phyloP scores from a whole-genome alignment of 2,329 filamentous ascomycete species.

The Lachnellula subtilissima region DNA sequence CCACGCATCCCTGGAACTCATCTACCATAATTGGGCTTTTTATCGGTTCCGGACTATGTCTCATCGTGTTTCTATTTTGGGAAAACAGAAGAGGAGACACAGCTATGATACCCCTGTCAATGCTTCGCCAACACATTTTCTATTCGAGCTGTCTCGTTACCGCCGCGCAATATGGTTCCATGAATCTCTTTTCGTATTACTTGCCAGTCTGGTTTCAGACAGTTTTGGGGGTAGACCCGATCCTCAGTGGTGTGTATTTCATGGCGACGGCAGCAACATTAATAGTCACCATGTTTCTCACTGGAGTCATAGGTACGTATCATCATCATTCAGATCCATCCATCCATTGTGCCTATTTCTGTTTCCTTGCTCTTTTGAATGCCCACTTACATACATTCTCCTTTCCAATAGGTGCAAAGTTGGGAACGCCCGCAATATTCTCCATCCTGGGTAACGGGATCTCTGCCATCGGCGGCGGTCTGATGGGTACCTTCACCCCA shows the following conservation, averaged over 20 bases:
- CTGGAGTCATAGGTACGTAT: constrained; percentile 19
- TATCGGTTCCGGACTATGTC: constrained; percentile 5
- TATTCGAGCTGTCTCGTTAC: constrained; percentile 6
- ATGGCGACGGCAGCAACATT: constrained; percentile 20
- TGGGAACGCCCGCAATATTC: constrained; percentile 32
- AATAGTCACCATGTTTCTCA: constrained; percentile 14
- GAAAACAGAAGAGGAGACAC: constrained; percentile 22
- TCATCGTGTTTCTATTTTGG: constrained; percentile 18
- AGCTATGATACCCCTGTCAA: constrained; percentile 22
- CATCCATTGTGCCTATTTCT: background rate
- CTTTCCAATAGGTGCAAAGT: constrained; percentile 17
- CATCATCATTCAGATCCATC: too few species aligned
- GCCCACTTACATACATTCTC: constrained; percentile 8
- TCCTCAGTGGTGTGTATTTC: constrained; percentile 24
- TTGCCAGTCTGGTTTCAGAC: constrained; percentile 32
- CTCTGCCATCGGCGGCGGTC: constrained; percentile 29
- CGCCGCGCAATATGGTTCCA: constrained; percentile 1
- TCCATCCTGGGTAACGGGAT: constrained; percentile 30
- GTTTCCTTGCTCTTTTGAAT: background rate
- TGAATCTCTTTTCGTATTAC: constrained; percentile 20
- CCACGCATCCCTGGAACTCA: constrained; percentile 27
- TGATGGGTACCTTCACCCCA: constrained; percentile 31
- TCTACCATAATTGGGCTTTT: constrained; percentile 21
- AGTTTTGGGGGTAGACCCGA: constrained; percentile 23
- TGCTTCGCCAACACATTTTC: constrained; percentile 21